Evolutionary conservation across 345 rosid genomes (phyloP).

Genomic region (Linum lewisii): DNA sequence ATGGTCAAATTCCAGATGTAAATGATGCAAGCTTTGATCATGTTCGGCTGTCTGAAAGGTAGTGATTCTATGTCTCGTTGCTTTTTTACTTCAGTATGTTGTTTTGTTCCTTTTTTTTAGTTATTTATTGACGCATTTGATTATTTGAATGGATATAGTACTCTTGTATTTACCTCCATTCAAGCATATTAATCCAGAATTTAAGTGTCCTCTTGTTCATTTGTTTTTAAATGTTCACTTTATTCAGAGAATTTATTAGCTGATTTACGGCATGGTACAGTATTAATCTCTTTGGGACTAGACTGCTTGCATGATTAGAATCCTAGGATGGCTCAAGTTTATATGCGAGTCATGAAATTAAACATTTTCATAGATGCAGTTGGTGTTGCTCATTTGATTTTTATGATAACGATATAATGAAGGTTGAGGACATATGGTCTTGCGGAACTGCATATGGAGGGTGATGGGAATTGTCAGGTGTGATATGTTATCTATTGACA

Average conservation of each 20-base stretch:
- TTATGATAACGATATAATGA: slow-evolving; percentile 14
- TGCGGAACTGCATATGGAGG: slow-evolving; percentile 79
- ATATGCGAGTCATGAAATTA: neutral
- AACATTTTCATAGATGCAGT: neutral
- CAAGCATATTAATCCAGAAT: neutral
- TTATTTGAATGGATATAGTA: too few species aligned
- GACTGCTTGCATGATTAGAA: neutral
- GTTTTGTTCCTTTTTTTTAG: neutral
- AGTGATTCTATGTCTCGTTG: slow-evolving; percentile 14
- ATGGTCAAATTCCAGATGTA: slow-evolving; percentile 67
- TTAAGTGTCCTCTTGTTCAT: neutral
- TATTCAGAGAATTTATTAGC: neutral
- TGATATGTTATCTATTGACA: neutral
- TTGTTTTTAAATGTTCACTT: neutral
- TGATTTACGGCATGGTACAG: neutral
- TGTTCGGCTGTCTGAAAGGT: slow-evolving; percentile 87
- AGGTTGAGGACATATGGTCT: slow-evolving; percentile 79
- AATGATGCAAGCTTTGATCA: slow-evolving; percentile 87
- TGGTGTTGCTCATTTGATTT: slow-evolving; percentile 3
- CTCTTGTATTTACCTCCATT: neutral
- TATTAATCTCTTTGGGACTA: neutral
- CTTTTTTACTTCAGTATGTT: slow-evolving; percentile 1
- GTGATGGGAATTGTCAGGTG: slow-evolving; percentile 99
- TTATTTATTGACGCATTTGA: neutral
- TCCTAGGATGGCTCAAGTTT: neutral